phyloP scores from a whole-genome alignment of 805 yeast species.

The Candida nemodendra region DNA sequence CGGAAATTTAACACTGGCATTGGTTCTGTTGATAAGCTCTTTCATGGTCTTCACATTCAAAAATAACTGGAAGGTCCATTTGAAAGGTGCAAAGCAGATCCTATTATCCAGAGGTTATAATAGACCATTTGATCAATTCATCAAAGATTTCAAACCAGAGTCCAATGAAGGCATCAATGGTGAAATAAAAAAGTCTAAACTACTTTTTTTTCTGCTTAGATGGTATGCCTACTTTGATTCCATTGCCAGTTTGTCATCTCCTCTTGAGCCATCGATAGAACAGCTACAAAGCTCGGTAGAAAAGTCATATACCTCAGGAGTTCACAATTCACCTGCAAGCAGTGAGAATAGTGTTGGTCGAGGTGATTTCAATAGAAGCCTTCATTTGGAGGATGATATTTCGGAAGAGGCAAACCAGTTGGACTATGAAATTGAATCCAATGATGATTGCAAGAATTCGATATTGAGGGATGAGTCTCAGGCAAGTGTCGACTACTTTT shows the following conservation, averaged over 20 bases:
- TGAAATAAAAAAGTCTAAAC: constrained; percentile 35
- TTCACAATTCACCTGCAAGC: background rate
- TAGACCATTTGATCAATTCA: constrained; percentile 31
- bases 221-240: constrained; percentile 72
- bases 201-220: constrained; percentile 55
- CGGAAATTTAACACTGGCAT: constrained; percentile 65
- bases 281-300: constrained; percentile 21
- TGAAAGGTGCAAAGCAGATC: constrained; percentile 66
- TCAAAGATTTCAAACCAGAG: constrained; percentile 19
- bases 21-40: constrained; percentile 57
- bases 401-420: constrained; percentile 17
- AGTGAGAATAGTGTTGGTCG: too few species aligned
- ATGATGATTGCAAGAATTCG: constrained; percentile 6
- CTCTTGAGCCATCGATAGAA: constrained; percentile 33
- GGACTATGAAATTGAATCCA: constrained; percentile 30
- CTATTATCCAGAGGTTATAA: constrained; percentile 50
- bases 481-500: constrained; percentile 55
- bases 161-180: constrained; percentile 17
- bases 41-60: constrained; percentile 50
- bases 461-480: constrained; percentile 27
- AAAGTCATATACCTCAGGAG: background rate
- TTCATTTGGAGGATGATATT: background rate
- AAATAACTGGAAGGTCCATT: constrained; percentile 61
- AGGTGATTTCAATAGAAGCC: background rate
- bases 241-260: constrained; percentile 59